These are phyloP conservation scores for Exophiala aquamarina DNA, from an alignment of 2,329 filamentous ascomycete genomes.

Conservation along the genomic window DNA sequence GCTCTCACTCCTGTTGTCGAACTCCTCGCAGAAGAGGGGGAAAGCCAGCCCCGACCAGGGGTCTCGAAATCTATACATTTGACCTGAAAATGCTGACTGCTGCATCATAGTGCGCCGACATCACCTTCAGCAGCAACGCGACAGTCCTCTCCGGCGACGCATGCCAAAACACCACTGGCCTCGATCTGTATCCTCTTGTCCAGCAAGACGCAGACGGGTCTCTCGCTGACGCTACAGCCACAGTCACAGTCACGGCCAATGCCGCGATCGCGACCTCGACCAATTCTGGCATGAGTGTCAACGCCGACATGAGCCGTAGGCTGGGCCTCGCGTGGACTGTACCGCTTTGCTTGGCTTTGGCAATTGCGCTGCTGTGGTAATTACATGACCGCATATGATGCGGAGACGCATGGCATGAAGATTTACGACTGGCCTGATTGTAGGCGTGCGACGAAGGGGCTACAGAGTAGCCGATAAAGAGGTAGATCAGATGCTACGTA, in stretches of 20 bases:
- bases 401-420: too few species aligned
- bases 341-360: too few species aligned
- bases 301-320: too few species aligned
- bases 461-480: too few species aligned
- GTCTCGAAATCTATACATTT: not conserved
- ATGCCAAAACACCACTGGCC: conserved; percentile 42
- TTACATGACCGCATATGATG: too few species aligned
- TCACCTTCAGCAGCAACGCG: conserved; percentile 42
- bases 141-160: conserved; percentile 36
- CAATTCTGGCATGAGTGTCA: conserved; percentile 1
- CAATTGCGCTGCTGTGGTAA: too few species aligned
- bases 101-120: conserved; percentile 42
- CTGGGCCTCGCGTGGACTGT: too few species aligned
- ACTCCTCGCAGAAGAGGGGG: too few species aligned
- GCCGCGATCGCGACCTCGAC: conserved; percentile 2
- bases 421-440: too few species aligned
- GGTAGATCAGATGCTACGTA: too few species aligned
- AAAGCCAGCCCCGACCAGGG: too few species aligned
- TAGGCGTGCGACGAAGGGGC: too few species aligned
- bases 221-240: not conserved
- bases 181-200: conserved; percentile 34
- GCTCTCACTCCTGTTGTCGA: conserved; percentile 20
- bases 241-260: conserved; percentile 15
- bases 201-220: conserved; percentile 15
- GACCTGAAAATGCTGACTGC: not conserved